Evolutionary conservation across 192 early-diverging fungal species (phyloP).

Genomic region (Coemansia sp.): DNA sequence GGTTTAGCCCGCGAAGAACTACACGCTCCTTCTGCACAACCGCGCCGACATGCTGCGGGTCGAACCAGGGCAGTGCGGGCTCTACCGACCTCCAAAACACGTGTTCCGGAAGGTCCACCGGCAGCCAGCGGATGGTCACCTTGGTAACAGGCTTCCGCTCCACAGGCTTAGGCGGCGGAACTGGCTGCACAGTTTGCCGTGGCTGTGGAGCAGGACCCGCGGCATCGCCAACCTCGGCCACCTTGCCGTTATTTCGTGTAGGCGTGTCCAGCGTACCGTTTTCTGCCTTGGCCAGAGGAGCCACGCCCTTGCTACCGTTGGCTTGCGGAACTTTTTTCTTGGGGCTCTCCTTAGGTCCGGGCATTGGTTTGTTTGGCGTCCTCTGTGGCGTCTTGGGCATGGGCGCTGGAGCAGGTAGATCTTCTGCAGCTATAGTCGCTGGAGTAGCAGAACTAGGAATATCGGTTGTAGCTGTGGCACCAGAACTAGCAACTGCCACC

Average conservation of each 20-base stretch:
- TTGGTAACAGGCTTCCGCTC: conserved; percentile 21
- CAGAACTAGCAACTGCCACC: background rate
- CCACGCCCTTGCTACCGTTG: background rate
- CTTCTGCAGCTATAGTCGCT: background rate
- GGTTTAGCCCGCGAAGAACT: background rate
- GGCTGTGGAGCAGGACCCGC: background rate
- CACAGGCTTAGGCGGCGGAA: background rate
- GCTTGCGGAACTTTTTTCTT: background rate
- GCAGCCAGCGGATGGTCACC: conserved; percentile 48
- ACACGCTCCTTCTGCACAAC: conserved; percentile 8
- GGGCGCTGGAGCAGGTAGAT: background rate
- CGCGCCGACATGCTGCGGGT: conserved; percentile 8
- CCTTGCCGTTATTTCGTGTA: background rate
- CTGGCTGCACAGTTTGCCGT: background rate
- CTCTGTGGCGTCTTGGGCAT: background rate
- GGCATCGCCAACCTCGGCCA: background rate
- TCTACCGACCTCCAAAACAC: conserved; percentile 48
- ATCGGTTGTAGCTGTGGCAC: background rate
- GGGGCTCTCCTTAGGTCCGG: background rate
- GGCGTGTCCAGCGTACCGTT: background rate
- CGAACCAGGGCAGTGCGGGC: conserved; percentile 44
- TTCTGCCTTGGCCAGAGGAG: background rate
- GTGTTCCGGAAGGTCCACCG: conserved; percentile 44
- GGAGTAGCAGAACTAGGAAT: background rate
- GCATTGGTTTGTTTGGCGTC: background rate